A percentile compares a stretch with the other conserved stretches of the same genome.
phyloP scores from a whole-genome alignment of 108 stramenopile genomes.

The Bacterosira constricta region DNA sequence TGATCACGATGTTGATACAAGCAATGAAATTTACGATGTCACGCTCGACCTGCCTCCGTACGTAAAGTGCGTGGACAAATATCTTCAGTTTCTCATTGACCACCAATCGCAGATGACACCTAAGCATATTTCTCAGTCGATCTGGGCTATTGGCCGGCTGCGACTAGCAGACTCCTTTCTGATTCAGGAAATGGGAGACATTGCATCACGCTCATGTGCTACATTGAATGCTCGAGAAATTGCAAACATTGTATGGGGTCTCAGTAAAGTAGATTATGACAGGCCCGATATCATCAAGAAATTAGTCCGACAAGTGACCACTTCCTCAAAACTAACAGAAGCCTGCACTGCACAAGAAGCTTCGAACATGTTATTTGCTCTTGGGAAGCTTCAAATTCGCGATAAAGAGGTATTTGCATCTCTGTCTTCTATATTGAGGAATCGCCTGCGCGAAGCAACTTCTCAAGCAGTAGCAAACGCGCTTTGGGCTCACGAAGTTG shows the following conservation, averaged over 20 bases:
- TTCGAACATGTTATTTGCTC: slow-evolving; percentile 57
- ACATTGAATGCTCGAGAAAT: slow-evolving; percentile 57
- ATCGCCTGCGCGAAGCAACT: slow-evolving; percentile 49
- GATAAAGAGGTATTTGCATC: slow-evolving; percentile 57
- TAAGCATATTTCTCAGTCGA: slow-evolving; percentile 62
- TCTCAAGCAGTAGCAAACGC: slow-evolving; percentile 72
- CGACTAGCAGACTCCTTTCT: slow-evolving; percentile 32
- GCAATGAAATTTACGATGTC: slow-evolving; percentile 1
- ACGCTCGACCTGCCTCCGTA: slow-evolving; percentile 51
- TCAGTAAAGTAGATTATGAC: slow-evolving; percentile 54
- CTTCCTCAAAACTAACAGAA: neutral
- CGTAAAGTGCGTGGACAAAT: slow-evolving; percentile 33
- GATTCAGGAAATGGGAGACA: slow-evolving; percentile 24
- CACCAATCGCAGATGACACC: slow-evolving; percentile 52
- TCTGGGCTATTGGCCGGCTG: slow-evolving; percentile 70
- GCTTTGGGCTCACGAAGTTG: slow-evolving; percentile 64
- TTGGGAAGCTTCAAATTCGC: slow-evolving; percentile 56
- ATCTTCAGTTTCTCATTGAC: slow-evolving; percentile 36
- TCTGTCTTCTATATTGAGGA: slow-evolving; percentile 49
- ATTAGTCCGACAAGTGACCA: slow-evolving; percentile 38
- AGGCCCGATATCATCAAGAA: slow-evolving; percentile 23
- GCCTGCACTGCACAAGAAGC: slow-evolving; percentile 58
- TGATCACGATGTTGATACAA: neutral
- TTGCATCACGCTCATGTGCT: slow-evolving; percentile 13
- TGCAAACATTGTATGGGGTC: slow-evolving; percentile 68